These are phyloP conservation scores for Senna tora DNA, from an alignment of 306 rosid genomes.

Conservation along the genomic window DNA sequence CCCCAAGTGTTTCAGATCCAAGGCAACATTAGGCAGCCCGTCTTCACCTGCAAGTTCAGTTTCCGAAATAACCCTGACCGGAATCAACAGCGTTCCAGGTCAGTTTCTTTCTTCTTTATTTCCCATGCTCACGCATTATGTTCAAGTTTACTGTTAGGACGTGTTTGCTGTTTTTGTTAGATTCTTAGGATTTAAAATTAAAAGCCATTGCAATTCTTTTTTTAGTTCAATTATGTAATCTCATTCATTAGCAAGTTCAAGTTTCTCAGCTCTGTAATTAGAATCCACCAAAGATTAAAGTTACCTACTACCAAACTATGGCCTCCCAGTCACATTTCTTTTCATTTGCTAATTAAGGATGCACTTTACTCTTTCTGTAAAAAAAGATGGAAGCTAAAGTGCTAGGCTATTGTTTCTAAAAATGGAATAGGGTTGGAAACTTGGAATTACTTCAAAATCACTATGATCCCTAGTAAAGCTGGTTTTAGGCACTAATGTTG, in stretches of 20 bases:
- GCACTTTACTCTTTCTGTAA: conserved; percentile 35
- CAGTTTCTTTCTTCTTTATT: background rate
- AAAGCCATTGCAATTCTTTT: background rate
- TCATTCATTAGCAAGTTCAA: background rate
- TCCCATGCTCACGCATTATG: background rate
- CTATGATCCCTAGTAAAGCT: conserved; percentile 47
- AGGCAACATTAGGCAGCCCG: conserved; percentile 68
- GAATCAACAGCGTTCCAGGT: conserved; percentile 57
- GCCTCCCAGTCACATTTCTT: background rate
- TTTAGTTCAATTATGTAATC: background rate
- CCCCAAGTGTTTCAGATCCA: conserved; percentile 76
- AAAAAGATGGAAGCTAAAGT: background rate
- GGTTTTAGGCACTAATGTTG: background rate
- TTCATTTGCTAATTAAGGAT: background rate
- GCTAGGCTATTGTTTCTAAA: background rate
- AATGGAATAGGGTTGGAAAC: conserved; percentile 1
- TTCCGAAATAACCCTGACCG: conserved; percentile 65
- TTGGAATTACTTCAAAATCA: background rate
- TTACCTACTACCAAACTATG: background rate
- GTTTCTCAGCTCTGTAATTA: background rate
- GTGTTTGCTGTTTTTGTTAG: background rate
- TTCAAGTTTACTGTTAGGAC: too few species aligned
- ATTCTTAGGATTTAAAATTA: background rate
- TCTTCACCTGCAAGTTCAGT: conserved; percentile 73
- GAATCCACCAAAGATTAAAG: background rate